Evolutionary conservation across 805 yeast species (phyloP).

Genomic region (Ogataea henricii): DNA sequence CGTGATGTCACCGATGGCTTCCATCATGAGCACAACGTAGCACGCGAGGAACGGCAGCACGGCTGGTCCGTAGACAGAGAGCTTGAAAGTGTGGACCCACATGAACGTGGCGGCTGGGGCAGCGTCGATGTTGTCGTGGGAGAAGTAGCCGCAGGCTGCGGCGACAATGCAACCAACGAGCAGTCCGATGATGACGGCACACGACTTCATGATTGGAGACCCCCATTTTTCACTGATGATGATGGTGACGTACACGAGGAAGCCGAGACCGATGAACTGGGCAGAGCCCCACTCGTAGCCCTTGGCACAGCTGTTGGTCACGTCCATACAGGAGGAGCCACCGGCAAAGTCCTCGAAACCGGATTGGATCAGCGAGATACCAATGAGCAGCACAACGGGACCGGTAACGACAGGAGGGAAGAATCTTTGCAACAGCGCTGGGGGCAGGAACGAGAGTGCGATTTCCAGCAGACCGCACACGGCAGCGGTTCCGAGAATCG

Average conservation of each 20-base stretch:
- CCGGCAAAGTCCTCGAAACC: conserved; percentile 90
- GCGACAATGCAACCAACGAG: conserved; percentile 90
- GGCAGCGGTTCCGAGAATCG: conserved; percentile 78
- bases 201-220: conserved; percentile 90
- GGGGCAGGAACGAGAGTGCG: conserved; percentile 73
- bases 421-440: conserved; percentile 63
- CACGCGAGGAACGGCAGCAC: conserved; percentile 86
- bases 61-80: conserved; percentile 78
- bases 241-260: conserved; percentile 74
- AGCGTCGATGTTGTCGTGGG: conserved; percentile 50
- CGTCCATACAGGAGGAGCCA: conserved; percentile 62
- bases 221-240: conserved; percentile 84
- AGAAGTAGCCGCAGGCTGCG: conserved; percentile 85
- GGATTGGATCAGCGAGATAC: conserved; percentile 63
- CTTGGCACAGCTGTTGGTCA: conserved; percentile 49
- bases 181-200: conserved; percentile 87
- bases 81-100: conserved; percentile 85
- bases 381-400: conserved; percentile 86
- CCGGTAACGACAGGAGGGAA: conserved; percentile 94
- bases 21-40: conserved; percentile 82
- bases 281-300: conserved; percentile 79
- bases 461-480: conserved; percentile 78
- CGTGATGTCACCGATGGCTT: conserved; percentile 92
- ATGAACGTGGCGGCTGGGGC: conserved; percentile 85
- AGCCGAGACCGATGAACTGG: conserved; percentile 82